These are phyloP conservation scores for Samsoniella hepiali DNA, from an alignment of 2,329 filamentous ascomycete species.

Conservation along the genomic window DNA sequence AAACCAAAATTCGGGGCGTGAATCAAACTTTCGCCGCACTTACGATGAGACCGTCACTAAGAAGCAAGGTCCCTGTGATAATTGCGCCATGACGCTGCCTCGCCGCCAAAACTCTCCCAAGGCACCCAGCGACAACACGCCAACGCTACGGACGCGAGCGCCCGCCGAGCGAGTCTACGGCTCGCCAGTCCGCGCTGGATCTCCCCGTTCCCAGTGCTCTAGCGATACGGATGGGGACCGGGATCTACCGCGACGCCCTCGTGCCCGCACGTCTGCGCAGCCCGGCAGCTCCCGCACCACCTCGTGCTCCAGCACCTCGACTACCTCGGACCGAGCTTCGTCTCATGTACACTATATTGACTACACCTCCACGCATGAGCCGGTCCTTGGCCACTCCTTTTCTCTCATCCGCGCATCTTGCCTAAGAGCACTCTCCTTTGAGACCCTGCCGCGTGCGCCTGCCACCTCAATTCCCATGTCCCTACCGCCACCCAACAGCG, in stretches of 20 bases:
- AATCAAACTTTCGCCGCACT: slow-evolving; percentile 59
- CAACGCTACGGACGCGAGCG: slow-evolving; percentile 58
- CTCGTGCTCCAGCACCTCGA: slow-evolving; percentile 53
- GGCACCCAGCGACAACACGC: slow-evolving; percentile 37
- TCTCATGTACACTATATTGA: slow-evolving; percentile 63
- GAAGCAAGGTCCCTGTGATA: slow-evolving; percentile 62
- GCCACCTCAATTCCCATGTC: slow-evolving; percentile 39
- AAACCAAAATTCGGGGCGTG: slow-evolving; percentile 41
- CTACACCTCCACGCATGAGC: slow-evolving; percentile 67
- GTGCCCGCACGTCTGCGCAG: slow-evolving; percentile 41
- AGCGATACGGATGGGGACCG: slow-evolving; percentile 53
- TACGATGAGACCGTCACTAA: slow-evolving; percentile 65
- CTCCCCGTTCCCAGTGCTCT: slow-evolving; percentile 50
- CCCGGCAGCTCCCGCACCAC: slow-evolving; percentile 43
- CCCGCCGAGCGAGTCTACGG: slow-evolving; percentile 58
- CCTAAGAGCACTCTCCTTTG: slow-evolving; percentile 62
- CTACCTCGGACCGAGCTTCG: slow-evolving; percentile 41
- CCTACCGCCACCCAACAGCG: slow-evolving; percentile 35
- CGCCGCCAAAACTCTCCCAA: slow-evolving; percentile 30
- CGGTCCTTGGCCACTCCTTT: slow-evolving; percentile 58
- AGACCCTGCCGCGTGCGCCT: slow-evolving; percentile 59
- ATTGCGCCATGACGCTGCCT: slow-evolving; percentile 65
- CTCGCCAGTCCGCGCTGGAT: slow-evolving; percentile 45
- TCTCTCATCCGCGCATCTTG: slow-evolving; percentile 65
- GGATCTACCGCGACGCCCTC: slow-evolving; percentile 37